phyloP scores from a whole-genome alignment of 345 rosid genomes.

The Linum lewisii region DNA sequence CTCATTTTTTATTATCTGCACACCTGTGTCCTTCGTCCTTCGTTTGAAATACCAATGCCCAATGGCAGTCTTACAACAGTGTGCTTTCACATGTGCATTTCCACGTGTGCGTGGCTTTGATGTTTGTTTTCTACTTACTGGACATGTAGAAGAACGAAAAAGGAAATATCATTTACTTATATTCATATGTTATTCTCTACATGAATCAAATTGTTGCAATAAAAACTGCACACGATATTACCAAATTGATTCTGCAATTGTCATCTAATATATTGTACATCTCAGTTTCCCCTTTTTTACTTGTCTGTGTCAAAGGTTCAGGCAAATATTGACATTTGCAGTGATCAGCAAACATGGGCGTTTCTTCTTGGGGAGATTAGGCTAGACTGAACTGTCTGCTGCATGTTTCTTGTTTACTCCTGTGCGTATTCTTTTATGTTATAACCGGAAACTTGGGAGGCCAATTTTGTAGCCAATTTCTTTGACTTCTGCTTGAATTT shows the following conservation, averaged over 20 bases:
- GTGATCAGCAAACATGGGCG: neutral
- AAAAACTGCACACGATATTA: neutral
- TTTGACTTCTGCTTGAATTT: constrained; percentile 53
- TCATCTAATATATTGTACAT: neutral
- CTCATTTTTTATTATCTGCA: neutral
- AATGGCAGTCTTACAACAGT: neutral
- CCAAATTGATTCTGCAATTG: neutral
- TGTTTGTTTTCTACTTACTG: neutral
- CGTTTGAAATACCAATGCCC: neutral
- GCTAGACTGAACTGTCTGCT: neutral
- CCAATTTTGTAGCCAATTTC: constrained; percentile 47
- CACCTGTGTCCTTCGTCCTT: neutral
- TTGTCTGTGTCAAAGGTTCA: too few species aligned
- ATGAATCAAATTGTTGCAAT: neutral
- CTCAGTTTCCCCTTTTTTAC: neutral
- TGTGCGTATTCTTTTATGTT: neutral
- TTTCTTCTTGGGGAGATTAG: neutral
- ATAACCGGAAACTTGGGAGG: constrained; percentile 37
- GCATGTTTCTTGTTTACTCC: neutral
- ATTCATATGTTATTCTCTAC: neutral
- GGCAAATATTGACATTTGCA: constrained; percentile 5
- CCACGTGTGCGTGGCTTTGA: neutral
- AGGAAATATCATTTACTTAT: neutral
- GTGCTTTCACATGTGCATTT: neutral
- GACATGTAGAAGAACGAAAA: neutral